Evolutionary conservation across 2,329 filamentous ascomycete genomes (phyloP), one percentile per base, ranked within the genome.

Genomic region (Talaromyces funiculosus): DNA sequence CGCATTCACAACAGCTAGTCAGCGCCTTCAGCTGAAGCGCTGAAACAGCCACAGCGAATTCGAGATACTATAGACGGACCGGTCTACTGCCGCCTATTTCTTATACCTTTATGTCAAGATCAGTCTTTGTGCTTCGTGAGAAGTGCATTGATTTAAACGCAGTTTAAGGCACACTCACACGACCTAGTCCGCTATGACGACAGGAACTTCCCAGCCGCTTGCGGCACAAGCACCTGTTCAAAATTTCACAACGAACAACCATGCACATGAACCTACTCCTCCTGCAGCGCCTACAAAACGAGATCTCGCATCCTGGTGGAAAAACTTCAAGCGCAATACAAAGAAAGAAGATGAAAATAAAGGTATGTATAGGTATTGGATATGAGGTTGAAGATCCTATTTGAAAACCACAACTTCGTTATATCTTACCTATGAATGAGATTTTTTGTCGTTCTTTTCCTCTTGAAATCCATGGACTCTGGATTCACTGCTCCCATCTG

Each of bases 261-360:
- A 42, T 35, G 63, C 77, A 61, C 74, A 72, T 75, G 77, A 75
- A 69, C 81, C 73, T 72, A 82, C 73, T 61, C 76, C 81, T 61
- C 80, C 83, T 68, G 91, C 90, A 43, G 90, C 90, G 59, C 90
- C 90, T 31, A 90, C 86, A 66, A 95, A 89, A 79, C 86, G 90
- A 73, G 92, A 96, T 73, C 81, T 97, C 67, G 89, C 92, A 68
- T 95, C 90, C 62, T 99, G 94, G 94, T 97, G 94, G 94, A 96
- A 92, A 77, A 87, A 88, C 69, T 97, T 99, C 79, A 94, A 94
- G 78, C 84, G 89, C 58, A 82, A 81, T 64, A 78, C 81, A 57
- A 84, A 85, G 71, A 84, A 83, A 68, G 81, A 84, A 64, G 85
- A 87, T 64, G 81, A 83, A 62, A 56, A 33, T 24, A 85, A 86